phyloP scores from a whole-genome alignment of 2,329 filamentous ascomycete genomes.

The Ophiocordyceps australis region DNA sequence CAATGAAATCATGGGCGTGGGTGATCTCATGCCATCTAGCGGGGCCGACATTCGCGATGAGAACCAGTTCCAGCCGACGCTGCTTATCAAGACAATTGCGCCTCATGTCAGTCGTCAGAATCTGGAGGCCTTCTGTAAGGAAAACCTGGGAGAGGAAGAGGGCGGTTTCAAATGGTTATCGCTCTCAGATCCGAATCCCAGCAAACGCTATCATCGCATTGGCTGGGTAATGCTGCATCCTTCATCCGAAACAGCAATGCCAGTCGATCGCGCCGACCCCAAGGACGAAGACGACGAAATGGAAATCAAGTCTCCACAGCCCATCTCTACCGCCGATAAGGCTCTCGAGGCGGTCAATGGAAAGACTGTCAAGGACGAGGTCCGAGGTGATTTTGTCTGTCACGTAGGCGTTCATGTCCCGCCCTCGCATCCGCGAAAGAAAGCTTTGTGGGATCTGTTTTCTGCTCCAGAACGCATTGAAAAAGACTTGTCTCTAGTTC shows the following conservation, averaged over 20 bases:
- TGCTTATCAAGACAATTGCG: conserved; percentile 95
- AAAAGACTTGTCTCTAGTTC: conserved; percentile 70
- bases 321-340: conserved; percentile 54
- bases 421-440: conserved; percentile 71
- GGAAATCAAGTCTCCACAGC: conserved; percentile 32
- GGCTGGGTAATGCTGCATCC: conserved; percentile 96
- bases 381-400: conserved; percentile 88
- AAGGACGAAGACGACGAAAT: conserved; percentile 49
- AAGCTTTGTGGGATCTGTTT: conserved; percentile 92
- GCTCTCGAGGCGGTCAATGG: conserved; percentile 90
- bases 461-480: conserved; percentile 87
- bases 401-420: conserved; percentile 94
- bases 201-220: conserved; percentile 93
- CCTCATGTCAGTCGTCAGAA: conserved; percentile 90
- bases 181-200: conserved; percentile 87
- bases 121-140: conserved; percentile 84
- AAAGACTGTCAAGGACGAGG: conserved; percentile 90
- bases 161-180: conserved; percentile 94
- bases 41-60: conserved; percentile 83
- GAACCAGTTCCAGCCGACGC: conserved; percentile 69
- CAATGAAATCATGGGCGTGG: conserved; percentile 82
- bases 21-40: conserved; percentile 69
- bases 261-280: conserved; percentile 54
- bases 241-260: conserved; percentile 44
- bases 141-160: conserved; percentile 77